Evolutionary conservation across 768 basidiomycete species (phyloP).

Genomic region (Suillus fuscotomentosus): DNA sequence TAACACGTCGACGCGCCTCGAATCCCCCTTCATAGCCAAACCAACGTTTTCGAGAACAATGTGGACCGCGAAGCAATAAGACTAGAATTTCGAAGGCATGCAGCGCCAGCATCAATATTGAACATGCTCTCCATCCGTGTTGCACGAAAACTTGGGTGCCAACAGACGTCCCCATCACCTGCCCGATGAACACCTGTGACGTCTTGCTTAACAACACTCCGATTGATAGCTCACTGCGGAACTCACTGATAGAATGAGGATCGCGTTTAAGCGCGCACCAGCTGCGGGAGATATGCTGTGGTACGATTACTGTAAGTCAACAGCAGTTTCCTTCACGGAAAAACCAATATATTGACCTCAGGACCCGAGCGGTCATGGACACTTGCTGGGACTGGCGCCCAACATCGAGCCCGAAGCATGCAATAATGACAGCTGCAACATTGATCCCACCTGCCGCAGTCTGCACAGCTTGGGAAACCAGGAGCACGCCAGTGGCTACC

Average conservation of each 20-base stretch:
- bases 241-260: conserved; percentile 66
- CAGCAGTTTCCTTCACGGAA: neutral
- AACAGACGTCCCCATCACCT: conserved; percentile 79
- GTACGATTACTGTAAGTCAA: conserved; percentile 6
- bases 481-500: conserved; percentile 44
- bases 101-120: conserved; percentile 59
- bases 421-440: conserved; percentile 68
- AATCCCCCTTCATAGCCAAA: conserved; percentile 63
- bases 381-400: conserved; percentile 77
- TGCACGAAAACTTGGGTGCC: conserved; percentile 69
- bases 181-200: conserved; percentile 62
- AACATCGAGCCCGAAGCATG: conserved; percentile 69
- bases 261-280: conserved; percentile 72
- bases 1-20: conserved; percentile 39
- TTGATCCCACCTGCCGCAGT: conserved; percentile 67
- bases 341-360: conserved; percentile 38
- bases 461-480: conserved; percentile 61
- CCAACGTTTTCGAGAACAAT: conserved; percentile 48
- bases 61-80: conserved; percentile 68
- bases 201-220: neutral
- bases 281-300: conserved; percentile 41
- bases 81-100: conserved; percentile 54
- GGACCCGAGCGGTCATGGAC: conserved; percentile 58
- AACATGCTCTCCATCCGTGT: conserved; percentile 69
- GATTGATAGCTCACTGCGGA: neutral